Conservation (phyloP, 495 filamentous ascomycete species). For the Pyrenula massariospora region DNA sequence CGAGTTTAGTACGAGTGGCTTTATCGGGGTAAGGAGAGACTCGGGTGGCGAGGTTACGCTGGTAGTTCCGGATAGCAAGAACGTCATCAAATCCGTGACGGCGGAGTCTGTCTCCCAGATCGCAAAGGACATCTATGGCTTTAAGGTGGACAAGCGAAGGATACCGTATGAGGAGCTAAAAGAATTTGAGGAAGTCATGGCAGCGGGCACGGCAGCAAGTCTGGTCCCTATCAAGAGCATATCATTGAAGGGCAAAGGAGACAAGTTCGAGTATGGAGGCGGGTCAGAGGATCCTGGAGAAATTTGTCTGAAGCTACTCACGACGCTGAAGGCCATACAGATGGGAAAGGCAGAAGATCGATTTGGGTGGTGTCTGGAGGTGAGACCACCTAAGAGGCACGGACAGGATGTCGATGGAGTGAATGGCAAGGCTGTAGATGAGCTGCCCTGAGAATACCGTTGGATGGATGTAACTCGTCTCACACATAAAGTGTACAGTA, state of each 20-base stretch:
- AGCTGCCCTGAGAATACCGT: not conserved
- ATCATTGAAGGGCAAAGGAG: slow-evolving; percentile 51
- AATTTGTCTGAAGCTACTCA: slow-evolving; percentile 54
- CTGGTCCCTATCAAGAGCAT: slow-evolving; percentile 87
- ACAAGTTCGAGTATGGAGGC: slow-evolving; percentile 54
- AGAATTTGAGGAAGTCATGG: slow-evolving; percentile 74
- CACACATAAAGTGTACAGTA: too few species aligned
- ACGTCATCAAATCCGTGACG: slow-evolving; percentile 76
- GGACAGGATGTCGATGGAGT: slow-evolving; percentile 2
- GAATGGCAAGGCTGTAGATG: not conserved
- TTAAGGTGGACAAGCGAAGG: slow-evolving; percentile 51
- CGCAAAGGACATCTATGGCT: slow-evolving; percentile 46
- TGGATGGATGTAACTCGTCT: too few species aligned
- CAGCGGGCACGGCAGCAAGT: slow-evolving; percentile 84
- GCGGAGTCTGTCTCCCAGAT: slow-evolving; percentile 60
- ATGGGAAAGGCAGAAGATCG: slow-evolving; percentile 61
- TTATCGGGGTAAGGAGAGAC: slow-evolving; percentile 58
- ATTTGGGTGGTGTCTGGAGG: slow-evolving; percentile 55
- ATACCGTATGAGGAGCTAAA: slow-evolving; percentile 72
- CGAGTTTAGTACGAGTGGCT: slow-evolving; percentile 82
- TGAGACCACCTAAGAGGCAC: slow-evolving; percentile 17
- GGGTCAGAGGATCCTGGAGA: slow-evolving; percentile 56
- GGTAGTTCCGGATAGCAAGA: slow-evolving; percentile 67
- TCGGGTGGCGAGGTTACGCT: slow-evolving; percentile 51
- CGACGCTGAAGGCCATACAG: slow-evolving; percentile 78